Evolutionary conservation across 2,329 filamentous ascomycete species (phyloP).

Genomic region (Neofusicoccum kwambonambiense): DNA sequence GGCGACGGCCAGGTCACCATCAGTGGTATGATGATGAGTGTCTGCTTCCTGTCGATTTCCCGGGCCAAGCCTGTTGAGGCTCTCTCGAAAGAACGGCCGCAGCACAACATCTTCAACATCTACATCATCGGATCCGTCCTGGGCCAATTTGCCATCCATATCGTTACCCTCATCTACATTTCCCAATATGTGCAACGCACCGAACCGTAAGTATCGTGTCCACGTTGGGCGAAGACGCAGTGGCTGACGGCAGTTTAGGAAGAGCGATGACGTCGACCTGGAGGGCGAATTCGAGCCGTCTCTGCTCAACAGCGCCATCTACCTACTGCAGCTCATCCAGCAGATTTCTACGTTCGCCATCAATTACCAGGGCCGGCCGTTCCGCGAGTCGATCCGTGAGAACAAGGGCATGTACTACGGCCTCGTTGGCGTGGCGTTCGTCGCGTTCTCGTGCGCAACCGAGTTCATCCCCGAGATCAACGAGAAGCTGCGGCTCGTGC

Average conservation of each 20-base stretch:
- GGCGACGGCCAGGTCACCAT: constrained; percentile 98
- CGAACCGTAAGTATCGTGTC: constrained; percentile 69
- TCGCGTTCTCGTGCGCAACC: constrained; percentile 91
- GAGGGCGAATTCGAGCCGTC: constrained; percentile 94
- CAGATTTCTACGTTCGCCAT: constrained; percentile 99
- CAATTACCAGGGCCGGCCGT: constrained; percentile 98
- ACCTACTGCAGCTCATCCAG: constrained; percentile 95
- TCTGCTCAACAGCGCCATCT: constrained; percentile 93
- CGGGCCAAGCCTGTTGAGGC: constrained; percentile 93
- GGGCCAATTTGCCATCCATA: constrained; percentile 95
- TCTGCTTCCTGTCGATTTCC: constrained; percentile 98
- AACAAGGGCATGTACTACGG: constrained; percentile 99
- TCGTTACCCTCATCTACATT: constrained; percentile 90
- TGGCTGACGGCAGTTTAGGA: constrained; percentile 40
- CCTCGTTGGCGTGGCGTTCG: constrained; percentile 81
- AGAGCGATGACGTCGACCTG: constrained; percentile 70
- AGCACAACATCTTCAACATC: constrained; percentile 98
- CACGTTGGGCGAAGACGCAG: constrained; percentile 45
- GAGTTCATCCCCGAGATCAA: constrained; percentile 97
- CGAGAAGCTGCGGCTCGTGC: constrained; percentile 85
- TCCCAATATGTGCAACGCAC: constrained; percentile 82
- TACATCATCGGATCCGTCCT: constrained; percentile 98
- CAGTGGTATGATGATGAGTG: constrained; percentile 99
- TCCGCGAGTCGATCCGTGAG: constrained; percentile 92
- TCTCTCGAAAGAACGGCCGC: constrained; percentile 92